Evolutionary conservation across 257 asterid genomes (phyloP), one percentile per base, ranked within the genome.

Genomic region (Anisodus acutangulus): DNA sequence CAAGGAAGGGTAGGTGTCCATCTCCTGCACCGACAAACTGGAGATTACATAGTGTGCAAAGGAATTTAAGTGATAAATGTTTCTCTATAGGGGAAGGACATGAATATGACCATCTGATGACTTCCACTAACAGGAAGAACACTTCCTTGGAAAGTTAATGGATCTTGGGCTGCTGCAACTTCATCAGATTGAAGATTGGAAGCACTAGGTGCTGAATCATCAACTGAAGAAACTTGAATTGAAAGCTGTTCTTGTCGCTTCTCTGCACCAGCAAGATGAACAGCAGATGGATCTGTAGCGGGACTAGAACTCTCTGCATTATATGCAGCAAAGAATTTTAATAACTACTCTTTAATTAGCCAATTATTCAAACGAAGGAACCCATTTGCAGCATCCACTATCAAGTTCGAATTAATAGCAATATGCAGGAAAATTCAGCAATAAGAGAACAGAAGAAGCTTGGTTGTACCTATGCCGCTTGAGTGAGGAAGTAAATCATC

Each of bases 11-110:
- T 84, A 78, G 64, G 83, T 53, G 88, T 82, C 90, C 81, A 85
- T 83, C 84, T 84, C 92, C 97, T 93, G 93, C 89, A 88, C 82
- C 57, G 54, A 87, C 69, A 83, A 85, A 53, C 64, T 8, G 15
- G 64, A 53, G 2, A 26, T 13, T 78, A 7, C 8, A 1, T 51
- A 51, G 26, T 13, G 22, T 2, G 82, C 64, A 6, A 53, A 78
- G 15, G 49, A 53, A 78, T 53, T 53, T 31, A 53, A 78, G 41
- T 53, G 64, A 35, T 26, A 31, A 59, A 53, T 26, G 81, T 3
- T 78, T 78, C 39, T 8, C 81, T 53, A 54, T 64, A 9, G 55
- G 43, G 45, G 45, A 53, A 53, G 64, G 64, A 16, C 66, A 53
- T 13, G 47, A 76, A 76, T 53, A 53, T 53, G 64, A 78, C 64